Conservation (phyloP, 1,284 basidiomycete genomes). For the Lignosus rhinocerotis region DNA sequence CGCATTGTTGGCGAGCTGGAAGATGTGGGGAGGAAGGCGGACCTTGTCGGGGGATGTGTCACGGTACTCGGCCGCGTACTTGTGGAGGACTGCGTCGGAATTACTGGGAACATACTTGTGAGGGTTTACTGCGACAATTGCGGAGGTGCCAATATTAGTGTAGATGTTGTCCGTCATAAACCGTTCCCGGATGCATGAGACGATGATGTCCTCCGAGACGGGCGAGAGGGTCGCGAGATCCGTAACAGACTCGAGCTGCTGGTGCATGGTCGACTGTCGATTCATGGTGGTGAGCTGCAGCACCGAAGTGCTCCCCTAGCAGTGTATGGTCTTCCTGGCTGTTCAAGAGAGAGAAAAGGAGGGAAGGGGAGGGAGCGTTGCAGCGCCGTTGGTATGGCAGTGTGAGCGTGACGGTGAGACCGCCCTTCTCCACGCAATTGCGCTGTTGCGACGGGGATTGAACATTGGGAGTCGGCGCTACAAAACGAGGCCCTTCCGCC, state of each 20-base stretch:
- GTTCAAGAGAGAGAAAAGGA: conserved; percentile 21
- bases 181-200: conserved; percentile 81
- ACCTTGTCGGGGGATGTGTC: conserved; percentile 47
- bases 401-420: conserved; percentile 14
- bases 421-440: neutral
- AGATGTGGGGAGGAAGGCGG: conserved; percentile 71
- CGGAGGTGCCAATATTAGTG: conserved; percentile 70
- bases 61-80: conserved; percentile 77
- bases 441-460: neutral
- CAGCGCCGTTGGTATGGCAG: conserved; percentile 25
- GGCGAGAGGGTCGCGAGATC: conserved; percentile 64
- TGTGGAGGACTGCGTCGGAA: conserved; percentile 78
- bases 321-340: conserved; percentile 16
- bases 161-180: conserved; percentile 86
- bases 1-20: conserved; percentile 85
- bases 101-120: conserved; percentile 84
- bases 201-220: conserved; percentile 76
- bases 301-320: conserved; percentile 22
- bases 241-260: conserved; percentile 65
- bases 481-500: too few species aligned
- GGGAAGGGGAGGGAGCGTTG: conserved; percentile 19
- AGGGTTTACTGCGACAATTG: conserved; percentile 84
- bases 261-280: conserved; percentile 44
- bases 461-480: neutral
- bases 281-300: conserved; percentile 29